phyloP scores from a whole-genome alignment of 1,139 yeast genomes.

The Sporopachydermia cereana region DNA sequence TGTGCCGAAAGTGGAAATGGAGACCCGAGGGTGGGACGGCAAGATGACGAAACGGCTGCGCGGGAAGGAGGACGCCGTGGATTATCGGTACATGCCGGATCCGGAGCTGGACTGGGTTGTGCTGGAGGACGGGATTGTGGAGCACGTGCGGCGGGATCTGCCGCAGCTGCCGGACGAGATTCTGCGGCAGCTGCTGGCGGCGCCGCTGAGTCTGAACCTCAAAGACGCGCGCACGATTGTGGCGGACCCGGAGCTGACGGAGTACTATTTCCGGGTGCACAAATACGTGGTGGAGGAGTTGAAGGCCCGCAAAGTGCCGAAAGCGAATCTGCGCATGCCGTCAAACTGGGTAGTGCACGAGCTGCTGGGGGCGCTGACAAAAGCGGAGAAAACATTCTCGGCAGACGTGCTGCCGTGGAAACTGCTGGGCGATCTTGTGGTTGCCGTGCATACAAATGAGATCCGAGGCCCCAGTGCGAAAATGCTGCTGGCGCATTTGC shows the following conservation, averaged over 20 bases:
- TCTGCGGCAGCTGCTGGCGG: conserved; percentile 33
- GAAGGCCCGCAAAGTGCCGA: not conserved
- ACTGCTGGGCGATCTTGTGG: conserved; percentile 34
- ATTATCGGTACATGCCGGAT: conserved; percentile 90
- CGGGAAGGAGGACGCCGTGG: conserved; percentile 70
- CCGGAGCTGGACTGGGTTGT: conserved; percentile 63
- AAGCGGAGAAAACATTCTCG: conserved; percentile 33
- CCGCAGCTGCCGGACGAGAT: conserved; percentile 58
- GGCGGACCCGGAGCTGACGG: conserved; percentile 33
- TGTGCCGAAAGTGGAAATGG: conserved; percentile 36
- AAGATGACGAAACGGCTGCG: conserved; percentile 49
- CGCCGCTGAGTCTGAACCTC: conserved; percentile 47
- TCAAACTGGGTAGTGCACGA: conserved; percentile 84
- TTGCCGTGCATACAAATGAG: conserved; percentile 25
- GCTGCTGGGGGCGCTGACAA: conserved; percentile 56
- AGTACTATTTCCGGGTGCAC: conserved; percentile 41
- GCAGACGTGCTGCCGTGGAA: conserved; percentile 25
- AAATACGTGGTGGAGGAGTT: conserved; percentile 14
- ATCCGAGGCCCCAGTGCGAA: conserved; percentile 54
- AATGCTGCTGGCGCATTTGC: conserved; percentile 44
- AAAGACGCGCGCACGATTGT: conserved; percentile 63
- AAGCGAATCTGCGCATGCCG: conserved; percentile 30
- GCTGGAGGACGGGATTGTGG: conserved; percentile 33
- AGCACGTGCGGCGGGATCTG: conserved; percentile 28
- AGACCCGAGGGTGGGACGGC: conserved; percentile 94